Conservation (phyloP, 1,284 basidiomycete genomes). For the Fomitiporia mediterranea region DNA sequence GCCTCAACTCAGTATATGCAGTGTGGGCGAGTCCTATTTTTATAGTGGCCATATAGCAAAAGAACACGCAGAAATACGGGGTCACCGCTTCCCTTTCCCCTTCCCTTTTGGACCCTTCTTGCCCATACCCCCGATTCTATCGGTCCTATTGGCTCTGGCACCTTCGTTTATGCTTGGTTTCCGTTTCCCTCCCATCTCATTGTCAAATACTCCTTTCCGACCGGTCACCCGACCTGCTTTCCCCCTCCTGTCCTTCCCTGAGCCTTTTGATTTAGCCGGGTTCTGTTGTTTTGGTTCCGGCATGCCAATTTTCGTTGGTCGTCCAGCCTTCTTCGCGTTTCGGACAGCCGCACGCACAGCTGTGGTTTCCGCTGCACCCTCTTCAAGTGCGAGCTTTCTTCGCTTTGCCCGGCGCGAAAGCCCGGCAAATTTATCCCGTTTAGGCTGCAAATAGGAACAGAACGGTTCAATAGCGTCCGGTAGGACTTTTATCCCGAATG, state of each 20-base stretch:
- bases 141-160: conserved; percentile 44
- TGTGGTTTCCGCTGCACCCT: conserved; percentile 62
- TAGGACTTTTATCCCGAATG: neutral
- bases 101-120: conserved; percentile 44
- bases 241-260: conserved; percentile 16
- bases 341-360: conserved; percentile 73
- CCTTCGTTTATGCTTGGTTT: conserved; percentile 33
- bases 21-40: too few relatives aligned
- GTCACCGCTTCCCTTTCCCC: conserved; percentile 23
- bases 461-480: too few relatives aligned
- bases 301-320: conserved; percentile 53
- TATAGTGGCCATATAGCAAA: too few relatives aligned
- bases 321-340: conserved; percentile 74
- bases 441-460: too few relatives aligned
- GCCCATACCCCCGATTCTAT: conserved; percentile 43
- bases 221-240: conserved; percentile 14
- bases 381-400: conserved; percentile 79
- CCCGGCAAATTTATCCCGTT: conserved; percentile 80
- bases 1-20: too few relatives aligned
- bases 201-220: conserved; percentile 35
- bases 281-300: conserved; percentile 23
- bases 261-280: conserved; percentile 16
- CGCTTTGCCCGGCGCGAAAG: conserved; percentile 81
- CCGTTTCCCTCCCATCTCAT: conserved; percentile 37
- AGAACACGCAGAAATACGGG: conserved; percentile 12